Evolutionary conservation across 768 basidiomycete species (phyloP), one percentile per base, ranked within the genome.

Genomic region (Dacryopinax primogenitus): DNA sequence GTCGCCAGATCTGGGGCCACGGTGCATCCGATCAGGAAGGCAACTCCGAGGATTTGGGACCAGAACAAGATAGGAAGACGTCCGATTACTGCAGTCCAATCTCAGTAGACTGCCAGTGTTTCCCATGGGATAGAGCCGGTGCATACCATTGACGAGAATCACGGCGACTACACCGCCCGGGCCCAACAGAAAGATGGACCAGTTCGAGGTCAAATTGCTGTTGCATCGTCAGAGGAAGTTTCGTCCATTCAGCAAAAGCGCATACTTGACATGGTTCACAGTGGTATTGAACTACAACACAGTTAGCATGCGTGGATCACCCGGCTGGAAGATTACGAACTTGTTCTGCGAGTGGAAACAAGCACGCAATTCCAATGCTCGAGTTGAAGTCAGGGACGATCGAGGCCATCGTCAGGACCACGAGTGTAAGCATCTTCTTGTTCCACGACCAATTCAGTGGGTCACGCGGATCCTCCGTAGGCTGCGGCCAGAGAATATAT

Each of bases 41-140:
- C 82, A 13, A 85, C 70, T 0, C 83, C 80, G 26, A 86, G 72
- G 13, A 82, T 82, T 74, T 87, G 86, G 0, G 84, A 84, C 86
- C 86, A 88, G 74, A 86, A 87, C 35, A 88, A 72, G 13, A 87
- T 76, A 0, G 86, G 85, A 0, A 88, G 78, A 45, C 86, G 81
- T 6, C 86, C 86, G 26, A 66, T 1, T 35, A 62, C 62, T 66
- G 62, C 28, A 62, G n/a, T n/a, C n/a, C n/a, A n/a, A n/a, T n/a
- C n/a, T n/a, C n/a, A n/a, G n/a, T n/a, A n/a, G n/a, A n/a, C n/a
- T n/a, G n/a, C n/a, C n/a, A n/a, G n/a, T n/a, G n/a, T n/a, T n/a
- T n/a, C n/a, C n/a, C n/a, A n/a, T n/a, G n/a, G n/a, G n/a, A n/a
- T n/a, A n/a, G n/a, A 21, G 18, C 18, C 3, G 18, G 11, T 4